Percentiles rank a stretch among this genome's conserved stretches.
phyloP scores from a whole-genome alignment of 1,284 basidiomycete species.

The Ceratorhiza oryzae-sativae region DNA sequence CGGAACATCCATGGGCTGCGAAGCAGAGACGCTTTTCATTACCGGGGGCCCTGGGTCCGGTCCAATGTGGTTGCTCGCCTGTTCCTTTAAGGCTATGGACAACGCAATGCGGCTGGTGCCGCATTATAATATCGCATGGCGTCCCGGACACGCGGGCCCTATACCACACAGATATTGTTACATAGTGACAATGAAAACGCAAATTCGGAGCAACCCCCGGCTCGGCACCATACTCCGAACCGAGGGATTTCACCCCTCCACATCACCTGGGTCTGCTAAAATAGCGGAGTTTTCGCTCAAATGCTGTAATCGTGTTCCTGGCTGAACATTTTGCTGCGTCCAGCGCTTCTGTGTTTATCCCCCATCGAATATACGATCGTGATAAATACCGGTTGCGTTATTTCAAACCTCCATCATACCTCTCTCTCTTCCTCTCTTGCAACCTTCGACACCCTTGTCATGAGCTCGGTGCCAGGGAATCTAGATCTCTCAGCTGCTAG shows the following conservation, averaged over 20 bases:
- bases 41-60: not conserved
- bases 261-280: not conserved
- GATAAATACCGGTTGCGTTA: not conserved
- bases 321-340: not conserved
- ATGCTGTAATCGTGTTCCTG: not conserved
- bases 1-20: not conserved
- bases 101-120: not conserved
- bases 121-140: not conserved
- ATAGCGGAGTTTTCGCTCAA: not conserved
- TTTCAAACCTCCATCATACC: not conserved
- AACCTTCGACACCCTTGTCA: not conserved
- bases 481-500: constrained; percentile 62
- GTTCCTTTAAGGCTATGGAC: not conserved
- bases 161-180: not conserved
- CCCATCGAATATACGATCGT: no score
- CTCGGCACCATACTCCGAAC: not conserved
- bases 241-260: constrained; percentile 9
- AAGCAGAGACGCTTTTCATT: constrained; percentile 13
- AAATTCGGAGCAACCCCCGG: not conserved
- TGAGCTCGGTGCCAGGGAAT: not conserved
- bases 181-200: constrained; percentile 6
- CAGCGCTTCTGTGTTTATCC: not conserved
- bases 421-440: not conserved
- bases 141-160: not conserved
- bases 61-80: not conserved